Percentiles rank a stretch among this genome's conserved stretches.
Conservation (phyloP, 2,329 filamentous ascomycete species). For the Fusarium oligoseptatum region DNA sequence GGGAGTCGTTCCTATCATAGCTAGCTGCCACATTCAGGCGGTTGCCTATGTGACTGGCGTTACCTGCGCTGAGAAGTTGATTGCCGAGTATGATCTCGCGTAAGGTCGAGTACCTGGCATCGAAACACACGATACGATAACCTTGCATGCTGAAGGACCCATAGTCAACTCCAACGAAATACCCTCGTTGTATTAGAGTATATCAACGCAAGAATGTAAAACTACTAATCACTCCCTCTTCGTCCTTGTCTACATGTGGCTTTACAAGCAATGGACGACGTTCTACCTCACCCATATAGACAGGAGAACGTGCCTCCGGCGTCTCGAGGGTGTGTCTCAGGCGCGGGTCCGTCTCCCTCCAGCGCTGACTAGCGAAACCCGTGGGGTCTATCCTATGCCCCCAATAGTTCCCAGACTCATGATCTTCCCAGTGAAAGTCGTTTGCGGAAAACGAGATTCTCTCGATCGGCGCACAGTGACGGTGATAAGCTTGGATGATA, state of each 20-base stretch:
- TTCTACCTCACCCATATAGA: too few species aligned
- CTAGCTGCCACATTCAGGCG: constrained; percentile 65
- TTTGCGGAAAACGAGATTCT: constrained; percentile 1
- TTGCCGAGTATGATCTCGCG: constrained; percentile 30
- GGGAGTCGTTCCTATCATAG: constrained; percentile 51
- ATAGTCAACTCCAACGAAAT: neutral
- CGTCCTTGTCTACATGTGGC: neutral
- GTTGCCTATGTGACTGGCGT: constrained; percentile 67
- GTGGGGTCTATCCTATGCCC: neutral
- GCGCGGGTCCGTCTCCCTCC: neutral
- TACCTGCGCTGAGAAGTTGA: constrained; percentile 61
- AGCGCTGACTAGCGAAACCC: neutral
- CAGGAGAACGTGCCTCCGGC: too few species aligned
- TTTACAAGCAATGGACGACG: constrained; percentile 1
- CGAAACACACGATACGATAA: neutral
- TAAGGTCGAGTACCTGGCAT: neutral
- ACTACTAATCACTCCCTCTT: neutral
- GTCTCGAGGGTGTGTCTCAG: too few species aligned
- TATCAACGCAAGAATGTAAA: neutral
- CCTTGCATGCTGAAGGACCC: neutral
- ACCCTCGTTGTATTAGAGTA: neutral
- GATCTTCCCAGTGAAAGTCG: neutral
- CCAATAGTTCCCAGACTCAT: neutral
- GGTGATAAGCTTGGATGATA: constrained; percentile 4
- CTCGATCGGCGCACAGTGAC: neutral